phyloP scores from a whole-genome alignment of 208 protist species.

The Acanthamoeba culbertsoni region DNA sequence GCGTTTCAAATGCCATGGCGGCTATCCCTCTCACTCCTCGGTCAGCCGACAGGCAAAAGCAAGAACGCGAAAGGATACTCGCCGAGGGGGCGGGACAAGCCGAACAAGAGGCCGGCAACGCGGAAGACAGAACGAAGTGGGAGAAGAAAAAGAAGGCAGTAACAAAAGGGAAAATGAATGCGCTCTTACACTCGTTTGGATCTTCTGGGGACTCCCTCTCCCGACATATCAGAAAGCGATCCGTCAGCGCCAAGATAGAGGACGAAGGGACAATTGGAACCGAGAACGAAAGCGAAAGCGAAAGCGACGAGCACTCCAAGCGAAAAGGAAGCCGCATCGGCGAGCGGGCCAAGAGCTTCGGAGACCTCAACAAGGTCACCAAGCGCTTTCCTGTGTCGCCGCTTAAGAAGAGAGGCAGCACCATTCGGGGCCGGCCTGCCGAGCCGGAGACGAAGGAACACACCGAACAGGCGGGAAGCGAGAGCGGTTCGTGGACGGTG shows the following conservation, averaged over 20 bases:
- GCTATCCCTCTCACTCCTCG: background rate
- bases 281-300: background rate
- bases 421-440: background rate
- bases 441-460: background rate
- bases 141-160: background rate
- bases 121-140: background rate
- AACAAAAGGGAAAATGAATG: background rate
- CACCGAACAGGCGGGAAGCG: background rate
- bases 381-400: background rate
- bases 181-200: background rate
- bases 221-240: background rate
- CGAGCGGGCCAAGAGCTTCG: background rate
- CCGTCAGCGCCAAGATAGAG: background rate
- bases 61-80: background rate
- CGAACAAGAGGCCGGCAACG: background rate
- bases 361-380: background rate
- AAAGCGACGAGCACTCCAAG: background rate
- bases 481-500: background rate
- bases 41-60: background rate
- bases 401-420: background rate
- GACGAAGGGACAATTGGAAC: too few species aligned
- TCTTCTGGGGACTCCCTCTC: background rate
- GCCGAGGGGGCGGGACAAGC: background rate
- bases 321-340: background rate
- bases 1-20: background rate